Evolutionary conservation across 2,329 filamentous ascomycete genomes (phyloP), one percentile per base, ranked within the genome.

Genomic region (Nigrospora osmanthi): DNA sequence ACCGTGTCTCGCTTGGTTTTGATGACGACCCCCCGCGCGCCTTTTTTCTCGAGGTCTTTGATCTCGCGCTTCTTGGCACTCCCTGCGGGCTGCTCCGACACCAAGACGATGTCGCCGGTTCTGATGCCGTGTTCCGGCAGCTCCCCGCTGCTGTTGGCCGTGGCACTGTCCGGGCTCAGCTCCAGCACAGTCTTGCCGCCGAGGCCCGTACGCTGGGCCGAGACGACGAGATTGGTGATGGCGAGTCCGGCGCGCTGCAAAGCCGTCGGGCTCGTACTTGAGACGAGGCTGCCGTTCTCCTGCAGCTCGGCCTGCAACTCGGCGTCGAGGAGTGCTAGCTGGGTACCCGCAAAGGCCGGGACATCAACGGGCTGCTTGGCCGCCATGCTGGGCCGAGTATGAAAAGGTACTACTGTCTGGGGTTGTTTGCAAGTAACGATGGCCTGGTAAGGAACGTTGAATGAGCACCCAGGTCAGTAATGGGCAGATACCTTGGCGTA

Each of bases 151-250:
- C 53, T 50, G 6, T 52, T 48, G 28, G 49, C 73, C 2, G 84
- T 76, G 1, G 89, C 86, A n/a, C 78, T 67, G 57, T 96, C 91
- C 0, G 80, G 71, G 14, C 69, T 68, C 1, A 98, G 80, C 62
- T 96, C 90, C 4, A 96, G 70, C 2, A 98, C 85, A 0, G 87
- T 89, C 52, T 89, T 87, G n/a, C 93, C 93, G 14, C 90, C 93
- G 34, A 96, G 73, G 0, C 93, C 93, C 0, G 93, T 98, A 30
- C 90, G 83, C 59, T 87, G 86, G 15, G 85, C 83, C 11, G 76
- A 71, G 32, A 95, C 70, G 31, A 78, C 69, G 10, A 97, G 78
- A 63, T 90, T 91, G 14, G 81, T 80, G 55, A 93, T 72, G 31
- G 88, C 88, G 35, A 89, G 74, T n/a, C 88, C 88, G 6, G 85